A percentile compares a stretch with the other conserved stretches of the same genome.
Conservation (phyloP, 1,139 yeast genomes). For the Casaregolazyma suthepensis region DNA sequence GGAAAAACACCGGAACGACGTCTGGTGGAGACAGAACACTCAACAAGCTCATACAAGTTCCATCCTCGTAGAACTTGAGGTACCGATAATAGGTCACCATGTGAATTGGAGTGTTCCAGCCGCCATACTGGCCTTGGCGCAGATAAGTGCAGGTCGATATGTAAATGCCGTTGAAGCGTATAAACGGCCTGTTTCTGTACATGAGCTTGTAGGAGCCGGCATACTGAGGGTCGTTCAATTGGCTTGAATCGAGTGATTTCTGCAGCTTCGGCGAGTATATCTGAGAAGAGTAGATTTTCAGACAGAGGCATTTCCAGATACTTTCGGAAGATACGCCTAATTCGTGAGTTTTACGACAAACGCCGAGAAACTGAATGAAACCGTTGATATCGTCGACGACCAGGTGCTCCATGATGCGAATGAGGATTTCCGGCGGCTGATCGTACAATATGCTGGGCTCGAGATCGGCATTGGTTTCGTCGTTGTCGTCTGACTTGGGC, state of each 20-base stretch:
- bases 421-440: slow-evolving; percentile 62
- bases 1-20: slow-evolving; percentile 39
- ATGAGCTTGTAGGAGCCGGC: slow-evolving; percentile 34
- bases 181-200: slow-evolving; percentile 53
- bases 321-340: slow-evolving; percentile 52
- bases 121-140: slow-evolving; percentile 67
- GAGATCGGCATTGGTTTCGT: slow-evolving; percentile 20
- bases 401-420: slow-evolving; percentile 48
- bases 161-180: slow-evolving; percentile 77
- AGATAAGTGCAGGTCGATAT: slow-evolving; percentile 80
- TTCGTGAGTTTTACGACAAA: slow-evolving; percentile 57
- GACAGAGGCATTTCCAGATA: slow-evolving; percentile 54
- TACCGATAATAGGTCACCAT: slow-evolving; percentile 86
- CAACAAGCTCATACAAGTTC: slow-evolving; percentile 43
- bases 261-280: slow-evolving; percentile 24
- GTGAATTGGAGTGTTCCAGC: slow-evolving; percentile 74
- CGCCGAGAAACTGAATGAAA: slow-evolving; percentile 59
- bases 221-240: slow-evolving; percentile 14
- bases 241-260: slow-evolving; percentile 11
- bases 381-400: slow-evolving; percentile 48
- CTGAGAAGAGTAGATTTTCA: slow-evolving; percentile 53
- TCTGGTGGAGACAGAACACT: slow-evolving; percentile 26
- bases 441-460: slow-evolving; percentile 50
- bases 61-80: slow-evolving; percentile 73
- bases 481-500: neutral